phyloP scores from a whole-genome alignment of 208 protist genomes.

The Herpetomonas muscarum region DNA sequence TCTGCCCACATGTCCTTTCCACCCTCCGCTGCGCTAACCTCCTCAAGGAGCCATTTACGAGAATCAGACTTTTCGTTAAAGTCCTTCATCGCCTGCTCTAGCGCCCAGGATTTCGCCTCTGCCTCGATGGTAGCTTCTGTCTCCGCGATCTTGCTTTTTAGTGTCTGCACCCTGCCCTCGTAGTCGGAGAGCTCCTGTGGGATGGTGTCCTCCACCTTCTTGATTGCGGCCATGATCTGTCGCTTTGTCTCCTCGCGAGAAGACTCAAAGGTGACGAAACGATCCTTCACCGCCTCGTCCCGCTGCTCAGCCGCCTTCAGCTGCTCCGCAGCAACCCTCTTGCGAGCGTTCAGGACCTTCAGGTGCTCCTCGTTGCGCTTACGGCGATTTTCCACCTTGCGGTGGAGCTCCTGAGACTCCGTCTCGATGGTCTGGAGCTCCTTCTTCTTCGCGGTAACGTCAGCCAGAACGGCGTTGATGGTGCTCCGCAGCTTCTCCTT shows the following conservation, averaged over 20 bases:
- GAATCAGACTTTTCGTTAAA: slow-evolving; percentile 64
- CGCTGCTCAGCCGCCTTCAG: slow-evolving; percentile 44
- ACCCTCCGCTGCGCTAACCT: slow-evolving; percentile 46
- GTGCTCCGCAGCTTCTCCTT: slow-evolving; percentile 73
- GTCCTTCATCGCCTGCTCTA: slow-evolving; percentile 62
- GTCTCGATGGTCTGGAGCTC: slow-evolving; percentile 60
- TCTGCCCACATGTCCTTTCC: slow-evolving; percentile 69
- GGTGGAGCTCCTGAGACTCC: slow-evolving; percentile 48
- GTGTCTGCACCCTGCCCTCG: slow-evolving; percentile 32
- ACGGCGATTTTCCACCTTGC: slow-evolving; percentile 69
- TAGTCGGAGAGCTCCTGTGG: slow-evolving; percentile 43
- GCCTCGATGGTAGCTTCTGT: slow-evolving; percentile 39
- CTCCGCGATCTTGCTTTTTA: slow-evolving; percentile 47
- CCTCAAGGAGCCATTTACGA: slow-evolving; percentile 50
- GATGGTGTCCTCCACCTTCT: slow-evolving; percentile 42
- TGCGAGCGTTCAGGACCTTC: slow-evolving; percentile 46
- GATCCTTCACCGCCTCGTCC: slow-evolving; percentile 42
- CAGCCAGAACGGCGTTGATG: slow-evolving; percentile 50
- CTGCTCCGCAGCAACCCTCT: slow-evolving; percentile 27
- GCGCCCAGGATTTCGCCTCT: slow-evolving; percentile 74
- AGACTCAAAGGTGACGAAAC: slow-evolving; percentile 37
- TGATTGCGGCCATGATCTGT: slow-evolving; percentile 39
- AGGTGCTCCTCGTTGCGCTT: slow-evolving; percentile 68
- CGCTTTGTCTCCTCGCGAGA: slow-evolving; percentile 44
- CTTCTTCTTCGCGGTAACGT: slow-evolving; percentile 59